Evolutionary conservation across 164 flowering plant genomes (phyloP), one percentile per base, ranked within the genome.

Genomic region (Stephania cephalantha): DNA sequence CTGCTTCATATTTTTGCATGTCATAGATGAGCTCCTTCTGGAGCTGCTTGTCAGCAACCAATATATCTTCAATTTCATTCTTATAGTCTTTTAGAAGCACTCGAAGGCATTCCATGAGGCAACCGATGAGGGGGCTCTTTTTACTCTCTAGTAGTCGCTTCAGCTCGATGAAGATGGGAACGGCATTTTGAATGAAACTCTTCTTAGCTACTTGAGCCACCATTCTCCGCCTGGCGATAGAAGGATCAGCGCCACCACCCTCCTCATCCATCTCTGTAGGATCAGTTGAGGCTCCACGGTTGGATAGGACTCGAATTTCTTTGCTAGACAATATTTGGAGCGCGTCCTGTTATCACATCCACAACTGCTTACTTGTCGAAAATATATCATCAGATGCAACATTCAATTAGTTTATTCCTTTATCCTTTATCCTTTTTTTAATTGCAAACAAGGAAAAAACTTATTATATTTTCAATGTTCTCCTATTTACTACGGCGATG

Each of bases 31-130:
- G 95, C 83, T 96, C 99, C 81, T 89, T 93, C 83, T 87, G 97
- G 12, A 96, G 94, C 83, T 92, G 99, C 80, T 85, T 86, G 76
- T 96, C 99, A 4, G 98, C 97, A 17, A 91, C 88, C 74, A 96
- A 71, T 58, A 96, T 87, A 69, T 96, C 99, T 9, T 92, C 98
- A 53, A 96, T 96, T 83, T 96, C 98, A 67, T 90, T 87, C 81
- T 92, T 92, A 86, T 90, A 92, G 84, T 96, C 99, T 80, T 92
- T 92, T 74, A 96, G 95, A 65, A 96, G 88, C 71, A 84, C 79
- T 22, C 98, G 81, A 2, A 94, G 93, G 87, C 98, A 94, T 69
- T 96, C 99, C 99, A 96, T 96, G 50, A 96, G 94, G 73, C 97
- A 86, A 52, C 99, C 99, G 2, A 78, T 86, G 48, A 95, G 91